These are phyloP conservation scores for Lentinus brumalis DNA, from an alignment of 768 basidiomycete species.

Conservation along the genomic window DNA sequence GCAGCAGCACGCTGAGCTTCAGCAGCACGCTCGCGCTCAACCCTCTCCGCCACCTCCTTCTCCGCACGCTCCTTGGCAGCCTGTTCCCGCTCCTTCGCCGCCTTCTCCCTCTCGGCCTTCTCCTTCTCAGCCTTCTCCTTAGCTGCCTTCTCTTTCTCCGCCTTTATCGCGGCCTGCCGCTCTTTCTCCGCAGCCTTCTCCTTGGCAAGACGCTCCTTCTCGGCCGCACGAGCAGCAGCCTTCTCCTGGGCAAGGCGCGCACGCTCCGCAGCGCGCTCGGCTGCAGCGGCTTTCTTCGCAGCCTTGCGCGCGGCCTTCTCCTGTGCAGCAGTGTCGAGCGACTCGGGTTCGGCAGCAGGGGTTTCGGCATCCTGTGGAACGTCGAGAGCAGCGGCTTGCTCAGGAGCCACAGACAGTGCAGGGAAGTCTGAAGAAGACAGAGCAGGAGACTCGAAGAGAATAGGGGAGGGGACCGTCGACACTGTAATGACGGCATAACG, in stretches of 20 bases:
- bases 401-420: constrained; percentile 51
- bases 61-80: constrained; percentile 35
- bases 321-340: constrained; percentile 34
- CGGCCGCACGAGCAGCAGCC: constrained; percentile 52
- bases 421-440: constrained; percentile 79
- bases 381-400: constrained; percentile 28
- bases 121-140: constrained; percentile 39
- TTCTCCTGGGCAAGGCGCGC: constrained; percentile 60
- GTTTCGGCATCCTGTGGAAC: constrained; percentile 33
- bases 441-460: constrained; percentile 46
- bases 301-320: constrained; percentile 65
- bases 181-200: constrained; percentile 62
- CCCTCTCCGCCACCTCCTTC: constrained; percentile 31
- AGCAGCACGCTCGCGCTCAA: constrained; percentile 33
- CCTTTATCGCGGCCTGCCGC: constrained; percentile 41
- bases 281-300: constrained; percentile 63
- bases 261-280: constrained; percentile 63
- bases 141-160: constrained; percentile 40
- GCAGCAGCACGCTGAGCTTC: constrained; percentile 27
- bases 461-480: constrained; percentile 21
- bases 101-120: constrained; percentile 41
- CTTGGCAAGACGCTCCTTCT: constrained; percentile 53
- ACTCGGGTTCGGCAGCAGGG: constrained; percentile 14
- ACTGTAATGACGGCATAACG: constrained; percentile 31
- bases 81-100: constrained; percentile 38